Conservation (phyloP, 2,329 filamentous ascomycete genomes). For the Xylaria arbuscula region DNA sequence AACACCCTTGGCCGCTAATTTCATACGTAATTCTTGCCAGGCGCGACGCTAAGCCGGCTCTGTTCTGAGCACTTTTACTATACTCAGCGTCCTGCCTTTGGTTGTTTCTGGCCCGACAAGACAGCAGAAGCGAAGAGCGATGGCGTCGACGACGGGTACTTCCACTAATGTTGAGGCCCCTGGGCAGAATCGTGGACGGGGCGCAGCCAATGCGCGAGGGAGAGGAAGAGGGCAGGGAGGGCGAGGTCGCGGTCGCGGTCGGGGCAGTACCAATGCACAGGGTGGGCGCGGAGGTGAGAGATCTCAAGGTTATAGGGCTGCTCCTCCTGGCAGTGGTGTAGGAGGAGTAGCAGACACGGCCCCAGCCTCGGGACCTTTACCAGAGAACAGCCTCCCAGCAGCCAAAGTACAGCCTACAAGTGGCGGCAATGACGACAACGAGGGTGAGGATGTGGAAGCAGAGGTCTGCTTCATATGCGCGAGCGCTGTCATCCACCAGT, state of each 20-base stretch:
- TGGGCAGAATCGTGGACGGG: conserved; percentile 45
- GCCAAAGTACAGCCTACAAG: conserved; percentile 26
- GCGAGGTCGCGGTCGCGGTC: conserved; percentile 57
- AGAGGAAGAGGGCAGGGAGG: conserved; percentile 57
- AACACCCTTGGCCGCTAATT: background rate
- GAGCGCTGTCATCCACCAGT: conserved; percentile 85
- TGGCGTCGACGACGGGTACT: conserved; percentile 31
- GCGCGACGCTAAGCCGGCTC: background rate
- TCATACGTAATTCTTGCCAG: background rate
- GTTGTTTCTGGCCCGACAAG: background rate
- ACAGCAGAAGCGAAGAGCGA: conserved; percentile 9
- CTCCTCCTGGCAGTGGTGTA: conserved; percentile 53
- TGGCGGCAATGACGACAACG: conserved; percentile 48
- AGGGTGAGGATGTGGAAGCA: conserved; percentile 70
- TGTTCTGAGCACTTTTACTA: background rate
- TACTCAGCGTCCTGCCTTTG: background rate
- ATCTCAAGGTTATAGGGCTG: conserved; percentile 48
- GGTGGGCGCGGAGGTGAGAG: conserved; percentile 53
- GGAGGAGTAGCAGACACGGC: conserved; percentile 47
- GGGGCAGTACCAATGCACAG: conserved; percentile 44
- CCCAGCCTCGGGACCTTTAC: conserved; percentile 22
- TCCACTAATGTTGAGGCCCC: conserved; percentile 23
- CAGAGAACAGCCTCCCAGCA: conserved; percentile 24
- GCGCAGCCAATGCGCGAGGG: conserved; percentile 52
- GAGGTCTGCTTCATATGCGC: conserved; percentile 99